These are phyloP conservation scores for Cystobasidiaceae sp. DNA, from an alignment of 1,284 basidiomycete species.

Conservation along the genomic window DNA sequence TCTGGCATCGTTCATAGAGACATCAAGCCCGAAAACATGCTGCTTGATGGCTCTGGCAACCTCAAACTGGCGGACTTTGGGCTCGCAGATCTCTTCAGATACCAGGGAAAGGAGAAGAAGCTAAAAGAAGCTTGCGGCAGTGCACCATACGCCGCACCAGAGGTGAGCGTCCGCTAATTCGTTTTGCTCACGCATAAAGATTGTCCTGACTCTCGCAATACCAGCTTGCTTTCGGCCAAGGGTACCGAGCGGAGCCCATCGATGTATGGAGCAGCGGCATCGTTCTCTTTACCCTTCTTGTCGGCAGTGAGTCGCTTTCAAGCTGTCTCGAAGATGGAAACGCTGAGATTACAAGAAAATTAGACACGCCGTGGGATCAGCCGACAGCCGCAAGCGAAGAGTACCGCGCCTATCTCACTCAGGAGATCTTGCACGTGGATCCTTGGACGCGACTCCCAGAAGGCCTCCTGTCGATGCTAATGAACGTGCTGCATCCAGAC, in stretches of 20 bases:
- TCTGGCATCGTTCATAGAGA: constrained; percentile 55
- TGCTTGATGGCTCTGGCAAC: constrained; percentile 46
- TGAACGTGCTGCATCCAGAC: constrained; percentile 68
- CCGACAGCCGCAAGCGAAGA: constrained; percentile 75
- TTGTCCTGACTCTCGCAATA: constrained; percentile 22
- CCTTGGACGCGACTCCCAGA: constrained; percentile 73
- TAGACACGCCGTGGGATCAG: constrained; percentile 97
- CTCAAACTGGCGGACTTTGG: constrained; percentile 97
- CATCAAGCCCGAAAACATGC: constrained; percentile 51
- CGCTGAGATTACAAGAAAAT: neutral
- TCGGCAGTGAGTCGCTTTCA: constrained; percentile 64
- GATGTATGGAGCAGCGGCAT: constrained; percentile 96
- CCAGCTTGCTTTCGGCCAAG: constrained; percentile 42
- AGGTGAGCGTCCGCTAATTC: constrained; percentile 17
- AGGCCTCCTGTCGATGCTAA: constrained; percentile 53
- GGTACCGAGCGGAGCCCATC: constrained; percentile 85
- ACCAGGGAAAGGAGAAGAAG: constrained; percentile 75
- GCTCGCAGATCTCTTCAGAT: constrained; percentile 81
- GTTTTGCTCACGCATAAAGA: constrained; percentile 40
- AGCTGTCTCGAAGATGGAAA: neutral
- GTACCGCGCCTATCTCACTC: constrained; percentile 67
- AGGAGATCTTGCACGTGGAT: constrained; percentile 66
- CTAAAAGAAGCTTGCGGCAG: constrained; percentile 84
- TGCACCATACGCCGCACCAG: constrained; percentile 65
- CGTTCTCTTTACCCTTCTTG: constrained; percentile 87